Conservation (phyloP, 2,329 filamentous ascomycete genomes). For the Phaeosphaeriaceae sp. region DNA sequence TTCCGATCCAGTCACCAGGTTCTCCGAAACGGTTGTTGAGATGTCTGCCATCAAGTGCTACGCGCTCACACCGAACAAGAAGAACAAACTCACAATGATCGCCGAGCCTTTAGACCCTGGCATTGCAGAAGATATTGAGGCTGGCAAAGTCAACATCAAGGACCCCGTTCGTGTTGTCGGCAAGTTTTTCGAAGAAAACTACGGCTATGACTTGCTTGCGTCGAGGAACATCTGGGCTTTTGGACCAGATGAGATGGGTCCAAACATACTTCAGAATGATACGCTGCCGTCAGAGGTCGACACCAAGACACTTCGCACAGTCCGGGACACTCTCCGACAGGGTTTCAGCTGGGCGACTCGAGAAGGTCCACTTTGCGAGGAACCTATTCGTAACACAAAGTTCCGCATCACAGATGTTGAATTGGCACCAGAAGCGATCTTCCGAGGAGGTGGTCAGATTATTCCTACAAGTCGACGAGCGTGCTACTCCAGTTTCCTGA, state of each 20-base stretch:
- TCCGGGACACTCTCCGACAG: conserved; percentile 91
- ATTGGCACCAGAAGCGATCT: conserved; percentile 88
- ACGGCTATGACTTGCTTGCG: conserved; percentile 95
- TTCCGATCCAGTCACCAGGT: conserved; percentile 94
- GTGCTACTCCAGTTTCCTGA: conserved; percentile 94
- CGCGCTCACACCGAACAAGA: conserved; percentile 97
- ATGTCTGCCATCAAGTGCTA: conserved; percentile 98
- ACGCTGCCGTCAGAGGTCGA: conserved; percentile 94
- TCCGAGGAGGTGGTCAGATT: conserved; percentile 93
- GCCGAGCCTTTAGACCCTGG: conserved; percentile 95
- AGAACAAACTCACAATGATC: conserved; percentile 99
- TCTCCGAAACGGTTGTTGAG: conserved; percentile 97
- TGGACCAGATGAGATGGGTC: conserved; percentile 90
- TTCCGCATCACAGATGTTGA: conserved; percentile 94
- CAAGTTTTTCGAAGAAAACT: conserved; percentile 96
- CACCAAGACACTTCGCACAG: conserved; percentile 84
- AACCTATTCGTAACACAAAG: conserved; percentile 97
- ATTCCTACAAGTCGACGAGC: conserved; percentile 93
- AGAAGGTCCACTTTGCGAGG: conserved; percentile 96
- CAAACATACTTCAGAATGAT: conserved; percentile 96
- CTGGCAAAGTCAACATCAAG: conserved; percentile 86
- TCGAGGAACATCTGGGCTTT: conserved; percentile 98
- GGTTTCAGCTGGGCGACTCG: conserved; percentile 96
- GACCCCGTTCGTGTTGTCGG: conserved; percentile 92
- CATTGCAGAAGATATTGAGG: conserved; percentile 93